Evolutionary conservation across 257 asterid genomes (phyloP).

Genomic region (Mentha longifolia): DNA sequence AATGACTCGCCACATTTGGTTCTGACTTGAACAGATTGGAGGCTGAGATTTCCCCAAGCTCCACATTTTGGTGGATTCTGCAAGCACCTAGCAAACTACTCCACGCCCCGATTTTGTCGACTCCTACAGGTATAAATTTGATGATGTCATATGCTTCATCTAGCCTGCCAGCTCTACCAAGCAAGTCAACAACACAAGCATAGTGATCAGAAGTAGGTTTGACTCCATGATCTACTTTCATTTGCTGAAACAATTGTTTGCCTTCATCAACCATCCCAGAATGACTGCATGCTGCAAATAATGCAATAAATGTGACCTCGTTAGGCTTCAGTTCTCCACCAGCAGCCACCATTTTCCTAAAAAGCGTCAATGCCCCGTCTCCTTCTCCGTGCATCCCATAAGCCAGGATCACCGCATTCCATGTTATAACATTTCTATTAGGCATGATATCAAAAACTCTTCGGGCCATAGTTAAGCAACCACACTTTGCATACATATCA

Average conservation of each 20-base stretch:
- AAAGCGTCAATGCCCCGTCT: constrained; percentile 60
- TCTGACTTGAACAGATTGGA: constrained; percentile 62
- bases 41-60: constrained; percentile 77
- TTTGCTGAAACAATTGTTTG: constrained; percentile 55
- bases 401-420: constrained; percentile 88
- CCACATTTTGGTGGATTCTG: constrained; percentile 66
- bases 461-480: constrained; percentile 68
- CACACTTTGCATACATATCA: constrained; percentile 92
- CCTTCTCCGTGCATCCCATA: constrained; percentile 95
- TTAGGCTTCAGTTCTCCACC: constrained; percentile 64
- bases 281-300: constrained; percentile 85
- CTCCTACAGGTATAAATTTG: constrained; percentile 52
- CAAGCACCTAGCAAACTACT: constrained; percentile 88
- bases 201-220: constrained; percentile 80
- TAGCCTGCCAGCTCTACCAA: constrained; percentile 82
- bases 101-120: constrained; percentile 72
- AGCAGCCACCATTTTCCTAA: constrained; percentile 48
- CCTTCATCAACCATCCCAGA: constrained; percentile 86
- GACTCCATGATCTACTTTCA: constrained; percentile 55
- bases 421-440: constrained; percentile 69
- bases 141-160: constrained; percentile 67
- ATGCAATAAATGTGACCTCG: constrained; percentile 68
- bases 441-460: constrained; percentile 69
- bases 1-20: constrained; percentile 85
- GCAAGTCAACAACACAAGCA: constrained; percentile 80